Conservation (phyloP, 495 filamentous ascomycete species). For the Podospora conica region DNA sequence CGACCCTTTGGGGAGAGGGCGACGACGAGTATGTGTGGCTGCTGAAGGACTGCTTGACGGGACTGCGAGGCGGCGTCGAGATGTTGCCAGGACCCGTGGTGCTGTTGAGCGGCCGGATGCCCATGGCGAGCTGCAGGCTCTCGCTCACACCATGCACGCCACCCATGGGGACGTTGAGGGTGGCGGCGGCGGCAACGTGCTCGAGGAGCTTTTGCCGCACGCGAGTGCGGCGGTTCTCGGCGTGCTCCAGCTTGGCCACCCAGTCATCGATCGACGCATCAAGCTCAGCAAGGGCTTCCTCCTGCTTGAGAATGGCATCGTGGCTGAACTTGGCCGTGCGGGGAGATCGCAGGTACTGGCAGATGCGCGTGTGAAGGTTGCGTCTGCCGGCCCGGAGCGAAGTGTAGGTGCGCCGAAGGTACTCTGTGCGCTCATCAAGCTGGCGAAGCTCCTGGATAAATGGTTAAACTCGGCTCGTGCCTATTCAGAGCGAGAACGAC, state of each 20-base stretch:
- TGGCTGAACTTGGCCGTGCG: constrained; percentile 57
- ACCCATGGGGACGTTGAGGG: constrained; percentile 29
- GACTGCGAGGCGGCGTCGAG: constrained; percentile 44
- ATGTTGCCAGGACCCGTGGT: constrained; percentile 34
- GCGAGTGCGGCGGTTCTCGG: constrained; percentile 63
- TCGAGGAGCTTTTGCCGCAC: constrained; percentile 72
- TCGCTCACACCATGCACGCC: constrained; percentile 33
- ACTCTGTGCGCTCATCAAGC: constrained; percentile 66
- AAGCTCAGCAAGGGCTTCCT: constrained; percentile 64
- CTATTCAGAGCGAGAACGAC: not conserved
- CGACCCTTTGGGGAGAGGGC: constrained; percentile 40
- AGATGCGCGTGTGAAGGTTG: constrained; percentile 62
- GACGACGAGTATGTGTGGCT: constrained; percentile 25
- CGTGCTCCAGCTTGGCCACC: constrained; percentile 64
- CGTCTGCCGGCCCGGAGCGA: constrained; percentile 61
- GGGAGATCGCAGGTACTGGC: constrained; percentile 59
- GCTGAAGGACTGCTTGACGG: constrained; percentile 30
- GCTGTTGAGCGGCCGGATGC: constrained; percentile 29
- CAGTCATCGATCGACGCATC: constrained; percentile 72
- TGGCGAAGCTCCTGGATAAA: constrained; percentile 53
- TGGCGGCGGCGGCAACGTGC: constrained; percentile 59
- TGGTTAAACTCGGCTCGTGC: constrained; percentile 16
- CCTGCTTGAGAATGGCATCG: constrained; percentile 66
- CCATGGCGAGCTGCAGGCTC: constrained; percentile 36
- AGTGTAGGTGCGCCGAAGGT: constrained; percentile 62